Evolutionary conservation across 148 eudicot genomes (phyloP).

Genomic region (Suaeda aralocaspica): DNA sequence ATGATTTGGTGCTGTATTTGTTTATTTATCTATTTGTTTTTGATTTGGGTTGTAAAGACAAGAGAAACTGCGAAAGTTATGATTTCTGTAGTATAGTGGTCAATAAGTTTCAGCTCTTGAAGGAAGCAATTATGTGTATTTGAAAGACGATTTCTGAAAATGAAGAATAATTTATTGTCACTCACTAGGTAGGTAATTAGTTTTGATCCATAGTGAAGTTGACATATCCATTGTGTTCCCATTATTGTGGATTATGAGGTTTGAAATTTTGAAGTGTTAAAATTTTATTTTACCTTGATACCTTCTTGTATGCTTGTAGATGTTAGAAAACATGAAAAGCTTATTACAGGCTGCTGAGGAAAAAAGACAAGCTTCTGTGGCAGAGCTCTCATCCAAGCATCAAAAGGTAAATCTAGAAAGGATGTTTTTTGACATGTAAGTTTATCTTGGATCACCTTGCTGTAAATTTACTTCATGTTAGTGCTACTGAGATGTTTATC

Average conservation of each 20-base stretch:
- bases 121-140: not conserved
- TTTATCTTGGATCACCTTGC: slow-evolving; percentile 6
- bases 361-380: slow-evolving; percentile 62
- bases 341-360: slow-evolving; percentile 74
- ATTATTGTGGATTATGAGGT: not conserved
- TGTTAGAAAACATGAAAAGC: slow-evolving; percentile 70
- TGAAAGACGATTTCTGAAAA: too few relatives aligned
- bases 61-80: not conserved
- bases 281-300: slow-evolving; percentile 6
- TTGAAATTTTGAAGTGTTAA: not conserved
- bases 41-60: not conserved
- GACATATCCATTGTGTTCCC: not conserved
- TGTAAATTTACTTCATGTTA: not conserved
- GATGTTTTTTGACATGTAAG: not conserved
- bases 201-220: not conserved
- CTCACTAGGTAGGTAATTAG: not conserved
- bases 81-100: not conserved
- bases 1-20: too few relatives aligned
- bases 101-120: not conserved
- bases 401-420: slow-evolving; percentile 56
- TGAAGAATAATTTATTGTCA: not conserved
- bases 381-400: slow-evolving; percentile 78
- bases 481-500: slow-evolving; percentile 12
- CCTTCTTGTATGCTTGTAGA: slow-evolving; percentile 39
- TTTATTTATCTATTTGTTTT: too few relatives aligned